Evolutionary conservation across 768 basidiomycete genomes (phyloP), one percentile per base, ranked within the genome.

Genomic region (Rhizopogon roseolus): DNA sequence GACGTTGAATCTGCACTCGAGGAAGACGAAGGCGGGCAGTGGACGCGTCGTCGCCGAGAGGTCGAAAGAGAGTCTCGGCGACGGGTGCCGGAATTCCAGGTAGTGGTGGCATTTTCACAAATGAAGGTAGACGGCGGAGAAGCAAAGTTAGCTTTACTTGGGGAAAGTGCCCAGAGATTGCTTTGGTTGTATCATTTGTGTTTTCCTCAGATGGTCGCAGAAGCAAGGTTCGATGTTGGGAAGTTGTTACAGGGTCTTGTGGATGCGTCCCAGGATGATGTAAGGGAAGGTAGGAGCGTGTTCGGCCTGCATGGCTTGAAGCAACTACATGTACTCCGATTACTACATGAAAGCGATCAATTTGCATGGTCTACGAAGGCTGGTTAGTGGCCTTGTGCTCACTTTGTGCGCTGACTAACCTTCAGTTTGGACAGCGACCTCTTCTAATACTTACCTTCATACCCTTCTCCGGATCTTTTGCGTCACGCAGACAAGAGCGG

Each of bases 111-210:
- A 0, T 89, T 94, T 63, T 85, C 87, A 6, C 88, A 93, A 58
- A 84, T 67, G 58, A 71, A 58, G 50, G 42, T 50, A 42, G 42
- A 38, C 32, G 62, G 67, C 5, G 71, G 71, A 39, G 58, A 66
- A n/a, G 75, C 71, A 52, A 81, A 74, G 65, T 70, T 68, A 0
- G 82, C 83, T 0, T 67, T 98, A 57, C 71, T 97, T 28, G 80
- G 85, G 0, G 95, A 98, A 71, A 79, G 81, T 48, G 84, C 93
- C 1, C 83, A 93, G 59, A 70, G 93, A 27, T 67, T 98, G 40
- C 71, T 97, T 55, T 89, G 87, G 81, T 75, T 95, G 48, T 98
- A 97, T 65, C 90, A 96, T 60, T 76, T 76, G 22, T 85, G 82
- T 55, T 67, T 95, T 28, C 90, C 93, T 0, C 73, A 78, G 1